Percentiles rank a stretch among this genome's conserved stretches.
These are phyloP conservation scores for Tolypocladium amazonense DNA, from an alignment of 2,329 filamentous ascomycete genomes.

Conservation along the genomic window DNA sequence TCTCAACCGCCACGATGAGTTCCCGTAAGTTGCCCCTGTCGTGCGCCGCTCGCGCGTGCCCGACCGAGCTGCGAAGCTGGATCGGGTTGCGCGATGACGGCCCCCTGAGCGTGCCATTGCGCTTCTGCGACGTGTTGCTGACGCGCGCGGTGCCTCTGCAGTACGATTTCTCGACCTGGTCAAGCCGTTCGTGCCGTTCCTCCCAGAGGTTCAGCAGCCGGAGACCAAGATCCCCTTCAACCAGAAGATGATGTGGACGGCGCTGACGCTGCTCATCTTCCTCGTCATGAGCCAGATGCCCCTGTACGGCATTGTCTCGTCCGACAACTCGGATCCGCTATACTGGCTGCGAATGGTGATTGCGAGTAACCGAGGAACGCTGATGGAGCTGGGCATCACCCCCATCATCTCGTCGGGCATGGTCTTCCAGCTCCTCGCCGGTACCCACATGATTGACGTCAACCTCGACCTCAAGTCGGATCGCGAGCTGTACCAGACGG, in stretches of 20 bases:
- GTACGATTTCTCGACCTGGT: constrained; percentile 99
- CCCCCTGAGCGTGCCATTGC: constrained; percentile 14
- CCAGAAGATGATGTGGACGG: constrained; percentile 95
- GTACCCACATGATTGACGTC: constrained; percentile 99
- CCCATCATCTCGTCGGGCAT: constrained; percentile 99
- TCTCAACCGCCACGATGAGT: constrained; percentile 38
- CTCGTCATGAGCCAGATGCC: constrained; percentile 99
- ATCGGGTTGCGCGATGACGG: constrained; percentile 7
- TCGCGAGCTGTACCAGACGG: constrained; percentile 98
- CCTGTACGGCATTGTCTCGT: constrained; percentile 97
- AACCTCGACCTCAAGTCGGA: constrained; percentile 99
- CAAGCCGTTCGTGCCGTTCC: constrained; percentile 98
- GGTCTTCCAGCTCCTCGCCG: constrained; percentile 99
- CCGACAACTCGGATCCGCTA: constrained; percentile 92
- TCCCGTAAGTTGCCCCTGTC: constrained; percentile 35
- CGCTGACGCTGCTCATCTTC: constrained; percentile 93
- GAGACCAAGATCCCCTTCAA: constrained; percentile 99
- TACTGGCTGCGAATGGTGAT: constrained; percentile 99
- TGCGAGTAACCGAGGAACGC: constrained; percentile 92
- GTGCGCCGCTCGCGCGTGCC: constrained; percentile 2
- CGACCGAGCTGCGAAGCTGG: constrained; percentile 9
- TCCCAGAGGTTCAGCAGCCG: constrained; percentile 96
- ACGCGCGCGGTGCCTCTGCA: constrained; percentile 27
- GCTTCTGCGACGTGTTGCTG: constrained; percentile 10
- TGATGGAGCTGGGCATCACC: constrained; percentile 95